Evolutionary conservation across 2,329 filamentous ascomycete genomes (phyloP).

Genomic region (Pyrenophora graminea): DNA sequence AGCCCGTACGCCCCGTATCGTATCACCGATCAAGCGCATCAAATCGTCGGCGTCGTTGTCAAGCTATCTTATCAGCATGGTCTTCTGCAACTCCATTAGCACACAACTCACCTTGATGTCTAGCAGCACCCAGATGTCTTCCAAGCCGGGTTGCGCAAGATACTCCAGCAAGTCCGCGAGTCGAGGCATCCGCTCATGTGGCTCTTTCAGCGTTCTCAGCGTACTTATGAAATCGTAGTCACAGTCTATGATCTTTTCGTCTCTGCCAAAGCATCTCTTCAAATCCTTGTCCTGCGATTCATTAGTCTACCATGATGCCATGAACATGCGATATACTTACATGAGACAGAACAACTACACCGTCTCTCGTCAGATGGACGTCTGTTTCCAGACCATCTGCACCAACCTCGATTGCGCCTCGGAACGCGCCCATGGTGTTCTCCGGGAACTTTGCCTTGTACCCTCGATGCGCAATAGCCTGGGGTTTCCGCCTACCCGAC

Average conservation of each 20-base stretch:
- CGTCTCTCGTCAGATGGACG: constrained; percentile 79
- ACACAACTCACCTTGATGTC: constrained; percentile 78
- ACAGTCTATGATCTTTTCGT: constrained; percentile 73
- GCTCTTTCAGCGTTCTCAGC: constrained; percentile 68
- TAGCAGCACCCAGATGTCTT: constrained; percentile 77
- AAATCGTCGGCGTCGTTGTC: constrained; percentile 72
- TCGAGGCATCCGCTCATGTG: constrained; percentile 72
- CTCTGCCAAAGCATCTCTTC: constrained; percentile 79
- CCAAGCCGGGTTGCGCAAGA: constrained; percentile 65
- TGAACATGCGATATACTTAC: constrained; percentile 51
- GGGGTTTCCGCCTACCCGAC: constrained; percentile 57
- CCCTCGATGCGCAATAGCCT: constrained; percentile 77
- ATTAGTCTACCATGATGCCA: constrained; percentile 8
- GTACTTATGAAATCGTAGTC: constrained; percentile 74
- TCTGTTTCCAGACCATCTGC: constrained; percentile 88
- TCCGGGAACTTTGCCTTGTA: constrained; percentile 80
- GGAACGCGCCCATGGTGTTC: constrained; percentile 82
- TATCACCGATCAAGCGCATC: constrained; percentile 69
- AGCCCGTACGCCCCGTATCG: constrained; percentile 59
- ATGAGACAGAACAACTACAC: constrained; percentile 83
- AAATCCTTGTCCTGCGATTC: constrained; percentile 68
- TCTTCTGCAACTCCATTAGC: not conserved
- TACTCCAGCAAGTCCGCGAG: constrained; percentile 75
- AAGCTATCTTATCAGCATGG: constrained; percentile 51
- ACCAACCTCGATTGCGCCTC: constrained; percentile 71